Percentiles rank a stretch among this genome's conserved stretches.
Evolutionary conservation across 352 stramenopile genomes (phyloP).

Genomic region (Phytophthora aleatoria): DNA sequence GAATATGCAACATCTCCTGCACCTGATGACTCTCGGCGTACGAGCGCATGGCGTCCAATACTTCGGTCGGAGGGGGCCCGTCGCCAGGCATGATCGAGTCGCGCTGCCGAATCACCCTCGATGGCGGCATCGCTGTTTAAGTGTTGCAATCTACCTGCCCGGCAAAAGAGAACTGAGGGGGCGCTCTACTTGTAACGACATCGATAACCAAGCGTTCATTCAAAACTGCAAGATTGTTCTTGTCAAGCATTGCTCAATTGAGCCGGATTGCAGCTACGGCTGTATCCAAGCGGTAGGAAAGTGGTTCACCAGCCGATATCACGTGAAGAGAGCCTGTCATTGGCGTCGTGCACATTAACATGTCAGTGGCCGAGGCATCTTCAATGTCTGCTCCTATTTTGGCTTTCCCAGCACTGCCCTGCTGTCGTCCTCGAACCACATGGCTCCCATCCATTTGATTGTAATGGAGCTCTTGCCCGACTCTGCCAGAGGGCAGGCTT

Average conservation of each 20-base stretch:
- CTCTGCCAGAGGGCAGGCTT: slow-evolving; percentile 12
- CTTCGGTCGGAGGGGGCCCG: slow-evolving; percentile 29
- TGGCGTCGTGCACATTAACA: background rate
- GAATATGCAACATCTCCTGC: slow-evolving; percentile 63
- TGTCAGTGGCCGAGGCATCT: slow-evolving; percentile 1
- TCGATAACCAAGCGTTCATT: background rate
- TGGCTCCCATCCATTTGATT: slow-evolving; percentile 25
- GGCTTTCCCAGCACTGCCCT: slow-evolving; percentile 16
- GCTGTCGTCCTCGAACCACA: slow-evolving; percentile 34
- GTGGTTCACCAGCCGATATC: slow-evolving; percentile 14
- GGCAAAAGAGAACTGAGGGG: slow-evolving; percentile 9
- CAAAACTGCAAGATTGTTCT: background rate
- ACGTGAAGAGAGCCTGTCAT: slow-evolving; percentile 19
- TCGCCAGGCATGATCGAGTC: slow-evolving; percentile 23
- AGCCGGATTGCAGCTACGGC: slow-evolving; percentile 1
- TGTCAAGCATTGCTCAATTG: background rate
- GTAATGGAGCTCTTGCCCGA: slow-evolving; percentile 22
- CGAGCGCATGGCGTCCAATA: slow-evolving; percentile 61
- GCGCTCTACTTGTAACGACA: slow-evolving; percentile 7
- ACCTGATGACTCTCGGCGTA: slow-evolving; percentile 68
- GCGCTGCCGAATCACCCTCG: slow-evolving; percentile 42
- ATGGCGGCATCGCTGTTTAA: slow-evolving; percentile 27
- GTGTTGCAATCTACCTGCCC: background rate
- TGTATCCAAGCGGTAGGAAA: slow-evolving; percentile 4
- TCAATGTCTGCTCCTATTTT: slow-evolving; percentile 22